Percentiles rank a stretch among this genome's conserved stretches.
Evolutionary conservation across 2,329 filamentous ascomycete genomes (phyloP).

Genomic region (Ophiobolus disseminans): DNA sequence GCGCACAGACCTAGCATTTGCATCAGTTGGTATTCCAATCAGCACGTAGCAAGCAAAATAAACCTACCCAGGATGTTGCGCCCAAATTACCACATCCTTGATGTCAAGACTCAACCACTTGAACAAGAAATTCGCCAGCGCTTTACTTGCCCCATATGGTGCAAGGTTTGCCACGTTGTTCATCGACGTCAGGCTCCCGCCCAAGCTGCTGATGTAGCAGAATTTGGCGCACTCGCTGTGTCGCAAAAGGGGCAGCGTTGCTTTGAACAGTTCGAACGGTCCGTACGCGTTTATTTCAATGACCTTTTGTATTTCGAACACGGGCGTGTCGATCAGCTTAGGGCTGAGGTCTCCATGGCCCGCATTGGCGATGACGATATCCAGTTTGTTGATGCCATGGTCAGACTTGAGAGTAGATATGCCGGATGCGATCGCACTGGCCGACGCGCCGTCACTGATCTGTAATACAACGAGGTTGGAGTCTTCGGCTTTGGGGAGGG

Average conservation of each 20-base stretch:
- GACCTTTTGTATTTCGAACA: constrained; percentile 14
- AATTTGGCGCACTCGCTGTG: constrained; percentile 11
- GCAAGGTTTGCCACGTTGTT: constrained; percentile 3
- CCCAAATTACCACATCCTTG: constrained; percentile 17
- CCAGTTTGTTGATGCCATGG: constrained; percentile 24
- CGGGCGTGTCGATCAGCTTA: not conserved
- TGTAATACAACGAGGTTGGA: constrained; percentile 16
- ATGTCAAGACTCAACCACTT: constrained; percentile 25
- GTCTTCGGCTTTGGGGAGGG: constrained; percentile 25
- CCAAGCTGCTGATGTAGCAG: constrained; percentile 19
- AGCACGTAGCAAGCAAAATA: not conserved
- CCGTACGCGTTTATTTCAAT: constrained; percentile 25
- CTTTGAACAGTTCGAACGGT: constrained; percentile 23
- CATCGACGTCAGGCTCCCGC: constrained; percentile 18
- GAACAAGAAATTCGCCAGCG: constrained; percentile 22
- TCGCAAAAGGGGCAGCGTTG: constrained; percentile 14
- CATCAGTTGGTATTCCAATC: too few relatives aligned
- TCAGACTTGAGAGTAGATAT: constrained; percentile 26
- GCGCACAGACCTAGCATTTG: constrained; percentile 10
- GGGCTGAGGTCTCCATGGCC: constrained; percentile 27
- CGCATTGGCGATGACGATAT: constrained; percentile 51
- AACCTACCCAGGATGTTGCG: constrained; percentile 24
- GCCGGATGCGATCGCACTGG: constrained; percentile 31
- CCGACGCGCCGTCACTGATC: constrained; percentile 17
- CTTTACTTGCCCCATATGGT: constrained; percentile 27